A percentile compares a stretch with the other conserved stretches of the same genome.
These are phyloP conservation scores for Geotrichum citri-aurantii DNA, from an alignment of 1,139 yeast species.

Conservation along the genomic window DNA sequence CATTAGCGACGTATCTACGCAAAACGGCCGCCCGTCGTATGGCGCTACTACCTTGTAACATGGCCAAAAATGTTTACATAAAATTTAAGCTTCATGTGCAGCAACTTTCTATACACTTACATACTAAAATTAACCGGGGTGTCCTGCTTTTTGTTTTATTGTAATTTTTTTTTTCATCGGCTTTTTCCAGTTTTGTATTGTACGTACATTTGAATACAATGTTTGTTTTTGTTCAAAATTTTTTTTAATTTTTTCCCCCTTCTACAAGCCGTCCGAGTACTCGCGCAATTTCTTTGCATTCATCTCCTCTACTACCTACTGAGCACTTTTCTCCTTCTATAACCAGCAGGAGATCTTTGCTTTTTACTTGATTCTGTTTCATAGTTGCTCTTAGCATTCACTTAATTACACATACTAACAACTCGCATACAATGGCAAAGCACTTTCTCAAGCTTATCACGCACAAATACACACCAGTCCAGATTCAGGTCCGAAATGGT, in stretches of 20 bases:
- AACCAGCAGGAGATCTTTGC: neutral
- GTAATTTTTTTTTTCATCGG: neutral
- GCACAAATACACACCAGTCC: slow-evolving; percentile 73
- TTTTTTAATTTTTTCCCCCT: neutral
- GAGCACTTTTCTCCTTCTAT: neutral
- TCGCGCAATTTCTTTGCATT: neutral
- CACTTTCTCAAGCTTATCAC: slow-evolving; percentile 63
- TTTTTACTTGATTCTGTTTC: neutral
- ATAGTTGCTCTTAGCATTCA: neutral
- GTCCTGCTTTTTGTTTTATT: neutral
- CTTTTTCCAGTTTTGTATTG: neutral
- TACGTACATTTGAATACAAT: no score
- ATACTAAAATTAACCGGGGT: neutral
- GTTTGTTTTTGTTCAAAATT: neutral
- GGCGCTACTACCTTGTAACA: slow-evolving; percentile 4
- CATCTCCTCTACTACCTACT: neutral
- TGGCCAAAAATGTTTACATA: no score
- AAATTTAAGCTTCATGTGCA: no score
- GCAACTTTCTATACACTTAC: no score
- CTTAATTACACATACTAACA: neutral
- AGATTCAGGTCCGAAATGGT: slow-evolving; percentile 64
- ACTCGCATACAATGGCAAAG: slow-evolving; percentile 13
- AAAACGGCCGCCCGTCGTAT: slow-evolving; percentile 5
- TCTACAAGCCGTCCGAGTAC: neutral
- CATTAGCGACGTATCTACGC: neutral